These are phyloP conservation scores for Suillus plorans DNA, from an alignment of 768 basidiomycete genomes.

Conservation along the genomic window DNA sequence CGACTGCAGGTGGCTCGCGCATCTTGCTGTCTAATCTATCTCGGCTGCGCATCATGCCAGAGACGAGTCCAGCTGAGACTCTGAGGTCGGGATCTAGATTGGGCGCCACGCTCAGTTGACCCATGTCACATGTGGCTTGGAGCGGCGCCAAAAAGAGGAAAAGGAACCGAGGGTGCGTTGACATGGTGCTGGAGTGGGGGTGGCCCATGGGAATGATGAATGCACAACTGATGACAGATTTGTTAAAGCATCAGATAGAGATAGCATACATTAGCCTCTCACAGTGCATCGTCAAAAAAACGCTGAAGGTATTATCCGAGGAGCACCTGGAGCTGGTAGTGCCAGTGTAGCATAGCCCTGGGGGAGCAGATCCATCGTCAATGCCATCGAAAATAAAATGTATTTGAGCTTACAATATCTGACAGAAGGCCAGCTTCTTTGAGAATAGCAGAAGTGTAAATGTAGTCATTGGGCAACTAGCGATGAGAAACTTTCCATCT, in stretches of 20 bases:
- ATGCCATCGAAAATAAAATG: neutral
- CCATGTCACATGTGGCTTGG: too few relatives aligned
- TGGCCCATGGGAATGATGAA: neutral
- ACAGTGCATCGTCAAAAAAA: neutral
- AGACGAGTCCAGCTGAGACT: too few relatives aligned
- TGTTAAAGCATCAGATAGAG: neutral
- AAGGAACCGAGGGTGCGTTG: neutral
- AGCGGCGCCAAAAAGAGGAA: too few relatives aligned
- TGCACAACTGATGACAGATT: neutral
- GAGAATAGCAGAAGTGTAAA: neutral
- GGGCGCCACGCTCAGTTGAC: too few relatives aligned
- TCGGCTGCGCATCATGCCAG: too few relatives aligned
- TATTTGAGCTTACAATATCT: neutral
- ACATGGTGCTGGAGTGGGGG: neutral
- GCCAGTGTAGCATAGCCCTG: neutral
- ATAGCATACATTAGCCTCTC: neutral
- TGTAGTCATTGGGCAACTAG: neutral
- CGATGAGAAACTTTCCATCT: neutral
- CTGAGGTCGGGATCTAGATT: too few relatives aligned
- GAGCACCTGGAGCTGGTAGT: neutral
- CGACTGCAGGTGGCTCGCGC: too few relatives aligned
- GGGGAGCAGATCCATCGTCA: neutral
- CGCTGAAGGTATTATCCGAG: neutral
- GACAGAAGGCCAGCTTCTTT: neutral
- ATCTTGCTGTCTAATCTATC: too few relatives aligned